Base-by-base conservation (phyloP, 1,284 basidiomycete species). In the Rhodotorula sp. region DNA sequence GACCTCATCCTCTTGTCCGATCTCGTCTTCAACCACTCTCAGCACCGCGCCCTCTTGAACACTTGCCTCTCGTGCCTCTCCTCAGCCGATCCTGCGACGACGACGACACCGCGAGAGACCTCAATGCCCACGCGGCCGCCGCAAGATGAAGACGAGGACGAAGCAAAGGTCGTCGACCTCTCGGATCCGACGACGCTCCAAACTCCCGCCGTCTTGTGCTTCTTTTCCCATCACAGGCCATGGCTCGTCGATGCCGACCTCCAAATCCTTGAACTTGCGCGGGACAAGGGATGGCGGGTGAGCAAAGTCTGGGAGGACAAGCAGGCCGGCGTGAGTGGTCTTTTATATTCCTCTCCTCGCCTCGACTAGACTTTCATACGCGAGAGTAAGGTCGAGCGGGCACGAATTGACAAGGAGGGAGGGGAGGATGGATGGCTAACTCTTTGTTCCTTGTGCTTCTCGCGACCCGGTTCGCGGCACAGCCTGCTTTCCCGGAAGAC, bases 1-100 rank as follows among this genome's bases (percentile, higher is more conserved):
- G 89, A 97, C 78, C 79, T 95, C 19, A 86, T 98, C 71, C 88
- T 98, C 68, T 85, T 98, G 63, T 95, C 92, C 1, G 95, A 98
- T 81, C 86, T 98, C 49, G 86, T 95, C 43, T 95, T 95, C 82
- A 95, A 83, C 69, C 82, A 83, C 67, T 81, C 81, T 23, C 81
- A 95, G 86, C 95, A 98, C 79, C 87, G 88, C 38, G 92, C 92
- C 0, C 83, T 98, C 26, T 85, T 97, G 18, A 84, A 85, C 34
- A 90, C 92, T 1, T 92, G 92, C 78, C 87, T 90, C 45, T 72
- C 78, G 15, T 81, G 81, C 28, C 77, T 85, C 14, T 66, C 80
- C 66, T 43, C 38, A 43, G 1, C 10, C 38, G 54, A 15, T 26
- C 26, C 18, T 16, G 5, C 34, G 5, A 8, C 34, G 34, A 34